Base-by-base conservation (phyloP, 805 yeast genomes). In the Wickerhamiella cacticola region DNA sequence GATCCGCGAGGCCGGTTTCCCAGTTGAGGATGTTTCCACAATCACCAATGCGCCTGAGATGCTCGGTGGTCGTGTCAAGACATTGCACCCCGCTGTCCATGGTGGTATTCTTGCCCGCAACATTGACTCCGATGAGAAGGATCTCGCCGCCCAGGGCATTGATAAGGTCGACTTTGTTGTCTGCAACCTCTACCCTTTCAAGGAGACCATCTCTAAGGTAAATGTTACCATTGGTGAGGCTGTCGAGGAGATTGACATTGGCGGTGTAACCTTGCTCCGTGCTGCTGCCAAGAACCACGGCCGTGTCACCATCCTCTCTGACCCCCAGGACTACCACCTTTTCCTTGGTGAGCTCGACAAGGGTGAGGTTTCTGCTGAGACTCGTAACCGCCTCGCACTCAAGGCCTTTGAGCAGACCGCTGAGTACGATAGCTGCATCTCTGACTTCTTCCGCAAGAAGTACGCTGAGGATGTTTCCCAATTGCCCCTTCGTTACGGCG, bases 361-460 rank as follows among this genome's bases (percentile, higher is more conserved):
- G 48, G 92, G 94, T 51, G 83, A 78, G 57, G 75, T 92, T 56
- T 72, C 92, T 35, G 68, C 71, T 53, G 81, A 74, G 41, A 72
- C 88, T 50, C 80, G 87, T 69, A 83, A 89, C 70, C 76, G 71
- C 55, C 78, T 84, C 56, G 97, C 98, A 31, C 74, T 89, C 64
- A 89, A 89, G 72, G 98, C 98, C 39, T 92, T 92, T 61, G 97
- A 92, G 72, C 95, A 85, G 69, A 92, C 98, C 49, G 96, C 98
- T 50, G 95, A 87, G 68, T 92, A 92, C 69, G 98, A 92, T 66
- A 78, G 87, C 50, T 85, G 95, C 49, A 92, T 92, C 63, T 77
- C 96, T 50, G 98, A 92, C 71, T 92, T 86, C 67, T 92, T 92
- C 79, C 80, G 98, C 74, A 92, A 87, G 72, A 88, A 86, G 70